These are phyloP conservation scores for Calycina marina DNA, from an alignment of 2,329 filamentous ascomycete species.

Conservation along the genomic window DNA sequence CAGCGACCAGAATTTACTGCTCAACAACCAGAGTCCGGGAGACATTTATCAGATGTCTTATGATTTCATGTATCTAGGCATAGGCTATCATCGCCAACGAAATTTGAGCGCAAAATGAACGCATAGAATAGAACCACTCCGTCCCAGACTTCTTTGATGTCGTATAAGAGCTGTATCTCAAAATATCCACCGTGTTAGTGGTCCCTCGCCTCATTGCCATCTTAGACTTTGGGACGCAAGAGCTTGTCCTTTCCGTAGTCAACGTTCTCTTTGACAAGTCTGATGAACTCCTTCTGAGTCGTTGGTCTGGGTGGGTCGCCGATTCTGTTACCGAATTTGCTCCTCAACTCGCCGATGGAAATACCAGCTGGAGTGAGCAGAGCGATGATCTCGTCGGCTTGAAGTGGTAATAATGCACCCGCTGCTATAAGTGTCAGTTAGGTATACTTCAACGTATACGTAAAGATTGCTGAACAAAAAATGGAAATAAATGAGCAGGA, in stretches of 20 bases:
- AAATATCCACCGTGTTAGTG: too few species aligned
- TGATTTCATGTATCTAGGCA: too few species aligned
- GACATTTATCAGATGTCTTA: too few species aligned
- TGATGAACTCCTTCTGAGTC: slow-evolving; percentile 40
- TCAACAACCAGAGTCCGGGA: too few species aligned
- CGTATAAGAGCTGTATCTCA: too few species aligned
- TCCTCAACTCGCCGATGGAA: slow-evolving; percentile 37
- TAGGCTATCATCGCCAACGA: too few species aligned
- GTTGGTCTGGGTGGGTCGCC: slow-evolving; percentile 35
- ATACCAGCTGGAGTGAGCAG: slow-evolving; percentile 39
- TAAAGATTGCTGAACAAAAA: neutral
- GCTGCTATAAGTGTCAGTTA: slow-evolving; percentile 7
- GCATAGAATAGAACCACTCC: too few species aligned
- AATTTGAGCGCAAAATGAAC: too few species aligned
- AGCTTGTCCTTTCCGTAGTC: slow-evolving; percentile 41
- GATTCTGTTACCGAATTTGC: slow-evolving; percentile 37
- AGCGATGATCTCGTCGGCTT: slow-evolving; percentile 38
- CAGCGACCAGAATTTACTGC: too few species aligned
- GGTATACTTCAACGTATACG: neutral
- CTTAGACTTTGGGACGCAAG: slow-evolving; percentile 22
- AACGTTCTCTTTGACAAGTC: slow-evolving; percentile 40
- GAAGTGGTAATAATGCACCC: slow-evolving; percentile 24
- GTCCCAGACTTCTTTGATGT: too few species aligned
- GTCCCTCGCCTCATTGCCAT: neutral
- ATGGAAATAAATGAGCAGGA: slow-evolving; percentile 3